Base-by-base conservation (phyloP, 371 early-diverging fungal species). In the Gilbertella persicaria region DNA sequence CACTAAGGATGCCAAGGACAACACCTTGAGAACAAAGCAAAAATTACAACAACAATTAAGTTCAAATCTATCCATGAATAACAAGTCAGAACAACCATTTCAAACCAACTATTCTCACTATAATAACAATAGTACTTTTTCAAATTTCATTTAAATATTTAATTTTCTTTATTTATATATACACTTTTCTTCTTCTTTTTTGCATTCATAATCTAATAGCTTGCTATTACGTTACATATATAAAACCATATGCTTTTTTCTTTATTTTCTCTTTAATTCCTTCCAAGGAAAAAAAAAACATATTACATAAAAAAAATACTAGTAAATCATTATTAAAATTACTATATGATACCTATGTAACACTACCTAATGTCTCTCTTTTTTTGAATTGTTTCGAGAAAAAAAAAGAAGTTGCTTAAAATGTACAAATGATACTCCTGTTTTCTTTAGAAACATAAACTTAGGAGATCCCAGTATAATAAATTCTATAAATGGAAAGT, bases 131-230 rank as follows among this genome's bases (percentile, higher is more conserved):
- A 55, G 41, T 58, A 48, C 49, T 30, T 63, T 53, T 50, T 50
- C 64, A 45, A 58, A 54, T 63, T 58, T 63, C 44, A 58, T 63
- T 58, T 58, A 58, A 58, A n/a, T 40, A 19, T 42, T 33, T 28
- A 28, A 28, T 37, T 47, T 13, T 47, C 21, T 47, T 37, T 46
- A 46, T 28, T 28, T 29, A 46, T 33, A 16, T 33, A n/a, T 10
- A 1, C 46, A 14, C 33, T 12, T 16, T 33, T 30, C 12, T 20
- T 20, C 12, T 30, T 33, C 17, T 29, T 17, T 33, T 30, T 21
- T 46, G 28, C 17, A 45, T 41, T 28, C 21, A 24, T 39, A 47
- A 35, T 28, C 4, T 28, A 28, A 28, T n/a, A n/a, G n/a, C n/a
- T n/a, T n/a, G n/a, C 28, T 28, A 9, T 9, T 28, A 28, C 28